Conservation (phyloP, 768 basidiomycete species). For the Suillus sp. region DNA sequence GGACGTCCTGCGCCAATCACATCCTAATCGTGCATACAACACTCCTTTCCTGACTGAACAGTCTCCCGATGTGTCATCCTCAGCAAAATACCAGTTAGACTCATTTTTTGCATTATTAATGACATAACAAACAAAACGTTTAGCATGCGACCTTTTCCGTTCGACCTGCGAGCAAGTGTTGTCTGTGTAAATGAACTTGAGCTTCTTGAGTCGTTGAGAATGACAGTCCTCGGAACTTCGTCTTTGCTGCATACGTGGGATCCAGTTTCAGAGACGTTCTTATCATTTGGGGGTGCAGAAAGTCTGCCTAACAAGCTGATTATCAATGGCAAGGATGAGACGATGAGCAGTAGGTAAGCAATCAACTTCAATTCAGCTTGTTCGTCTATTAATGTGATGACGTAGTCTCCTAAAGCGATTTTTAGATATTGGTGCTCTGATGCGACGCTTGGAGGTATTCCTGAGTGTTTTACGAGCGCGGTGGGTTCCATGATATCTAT, state of each 20-base stretch:
- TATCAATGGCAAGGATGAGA: conserved; percentile 59
- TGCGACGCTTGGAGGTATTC: conserved; percentile 67
- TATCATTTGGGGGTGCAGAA: conserved; percentile 41
- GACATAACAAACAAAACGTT: conserved; percentile 13
- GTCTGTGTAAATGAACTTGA: conserved; percentile 49
- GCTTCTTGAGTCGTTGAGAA: conserved; percentile 54
- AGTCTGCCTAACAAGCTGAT: conserved; percentile 42
- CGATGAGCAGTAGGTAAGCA: conserved; percentile 57
- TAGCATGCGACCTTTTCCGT: conserved; percentile 53
- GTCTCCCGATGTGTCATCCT: conserved; percentile 48
- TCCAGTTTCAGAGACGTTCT: conserved; percentile 52
- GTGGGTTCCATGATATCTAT: conserved; percentile 37
- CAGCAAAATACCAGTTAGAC: conserved; percentile 63
- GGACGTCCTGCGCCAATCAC: conserved; percentile 53
- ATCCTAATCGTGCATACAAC: conserved; percentile 32
- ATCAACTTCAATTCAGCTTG: not conserved
- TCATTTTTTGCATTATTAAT: conserved; percentile 5
- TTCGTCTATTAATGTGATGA: conserved; percentile 6
- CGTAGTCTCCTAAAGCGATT: conserved; percentile 62
- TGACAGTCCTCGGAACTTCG: conserved; percentile 65
- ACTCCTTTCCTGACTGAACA: conserved; percentile 76
- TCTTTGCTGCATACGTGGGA: conserved; percentile 73
- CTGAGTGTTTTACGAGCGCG: conserved; percentile 47
- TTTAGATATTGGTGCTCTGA: conserved; percentile 63
- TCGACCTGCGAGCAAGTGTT: conserved; percentile 39